These are phyloP conservation scores for Solanum chiquidenum DNA, from an alignment of 257 asterid genomes.

Conservation along the genomic window DNA sequence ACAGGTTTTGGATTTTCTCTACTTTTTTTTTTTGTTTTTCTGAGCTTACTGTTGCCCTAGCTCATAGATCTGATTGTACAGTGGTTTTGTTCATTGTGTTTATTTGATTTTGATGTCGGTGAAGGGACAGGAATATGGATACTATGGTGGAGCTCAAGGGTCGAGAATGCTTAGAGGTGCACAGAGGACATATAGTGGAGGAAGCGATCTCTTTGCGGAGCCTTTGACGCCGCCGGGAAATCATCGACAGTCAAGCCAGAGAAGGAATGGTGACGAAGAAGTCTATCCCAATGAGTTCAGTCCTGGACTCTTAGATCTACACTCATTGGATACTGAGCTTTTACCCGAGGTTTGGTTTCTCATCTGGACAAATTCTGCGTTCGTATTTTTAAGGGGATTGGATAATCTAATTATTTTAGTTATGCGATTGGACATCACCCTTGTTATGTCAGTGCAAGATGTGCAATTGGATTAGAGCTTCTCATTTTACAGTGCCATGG, in stretches of 20 bases:
- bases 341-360: slow-evolving; percentile 57
- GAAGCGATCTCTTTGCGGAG: slow-evolving; percentile 54
- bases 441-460: neutral
- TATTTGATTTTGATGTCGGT: neutral
- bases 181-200: slow-evolving; percentile 56
- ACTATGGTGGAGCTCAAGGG: slow-evolving; percentile 60
- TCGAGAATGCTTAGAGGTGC: slow-evolving; percentile 44
- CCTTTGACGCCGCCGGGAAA: slow-evolving; percentile 66
- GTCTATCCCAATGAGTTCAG: slow-evolving; percentile 65
- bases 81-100: neutral
- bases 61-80: slow-evolving; percentile 26
- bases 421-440: neutral
- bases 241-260: slow-evolving; percentile 16
- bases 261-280: slow-evolving; percentile 49
- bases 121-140: slow-evolving; percentile 44
- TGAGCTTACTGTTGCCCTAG: neutral
- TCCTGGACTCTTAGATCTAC: slow-evolving; percentile 95
- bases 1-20: slow-evolving; percentile 30
- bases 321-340: slow-evolving; percentile 86
- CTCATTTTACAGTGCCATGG: neutral
- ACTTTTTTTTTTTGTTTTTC: neutral
- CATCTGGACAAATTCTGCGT: neutral
- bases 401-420: neutral
- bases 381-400: neutral
- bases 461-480: neutral